Evolutionary conservation across 75 land plant species (phyloP), one percentile per base, ranked within the genome.

Genomic region (Pinus albicaulis): DNA sequence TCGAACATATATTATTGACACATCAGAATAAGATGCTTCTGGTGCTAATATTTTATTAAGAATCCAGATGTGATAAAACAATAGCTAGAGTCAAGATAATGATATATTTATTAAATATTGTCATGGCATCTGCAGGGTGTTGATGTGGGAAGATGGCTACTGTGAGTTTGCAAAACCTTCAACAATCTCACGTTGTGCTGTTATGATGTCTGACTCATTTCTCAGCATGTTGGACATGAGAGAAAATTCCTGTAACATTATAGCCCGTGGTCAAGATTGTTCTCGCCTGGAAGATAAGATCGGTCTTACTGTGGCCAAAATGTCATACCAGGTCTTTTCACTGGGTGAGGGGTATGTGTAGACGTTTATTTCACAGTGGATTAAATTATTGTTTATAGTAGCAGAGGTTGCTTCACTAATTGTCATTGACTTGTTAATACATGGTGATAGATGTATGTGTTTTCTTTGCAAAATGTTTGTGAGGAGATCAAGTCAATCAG

Each of bases 71-170:
- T 64, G 68, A 7, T 64, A 31, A 31, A 34, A 26, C 20, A 26
- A 28, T 28, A 28, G 31, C 31, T 28, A 34, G 31, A 23, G 36
- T 26, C 31, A 63, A 63, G 66, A 31, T 16, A 63, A 64, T 31
- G 5, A 31, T 64, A 16, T 31, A 15, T 15, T 28, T 63, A 25
- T 62, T 15, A 1, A 16, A 60, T 28, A 64, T 64, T 64, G 68
- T 64, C 16, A 31, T 16, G 68, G 68, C 34, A 64, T 31, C 17
- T 64, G 72, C 84, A 92, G 95, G 89, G 57, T 83, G 60, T 59
- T 92, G 80, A 81, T 80, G 0, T 93, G 93, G 91, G 91, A 88
- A 63, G 93, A 93, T 86, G 86, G 85, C 31, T 90, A 80, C 69
- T 90, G 63, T 57, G 80, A 86, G 48, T 64, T 66, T 79, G 19